A percentile compares a stretch with the other conserved stretches of the same genome.
Evolutionary conservation across 1,139 yeast species (phyloP).

Genomic region (Groenewaldozyma auringiensis): DNA sequence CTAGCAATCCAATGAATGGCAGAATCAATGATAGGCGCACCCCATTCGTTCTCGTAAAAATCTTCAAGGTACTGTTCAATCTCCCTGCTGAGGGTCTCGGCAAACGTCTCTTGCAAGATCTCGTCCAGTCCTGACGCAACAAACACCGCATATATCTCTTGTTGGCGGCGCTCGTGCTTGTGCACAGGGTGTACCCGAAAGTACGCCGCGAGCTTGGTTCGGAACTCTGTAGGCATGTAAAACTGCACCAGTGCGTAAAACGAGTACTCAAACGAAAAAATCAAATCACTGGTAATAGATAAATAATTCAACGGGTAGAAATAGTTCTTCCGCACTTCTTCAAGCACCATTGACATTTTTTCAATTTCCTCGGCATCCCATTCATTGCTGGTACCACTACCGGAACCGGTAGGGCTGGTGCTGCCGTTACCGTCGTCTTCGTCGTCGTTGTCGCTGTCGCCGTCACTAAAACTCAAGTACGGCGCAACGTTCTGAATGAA

Average conservation of each 20-base stretch:
- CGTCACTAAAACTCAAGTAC: conserved; percentile 8
- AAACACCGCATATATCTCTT: conserved; percentile 8
- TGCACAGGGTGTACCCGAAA: conserved; percentile 12
- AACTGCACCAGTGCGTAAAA: conserved; percentile 18
- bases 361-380: conserved; percentile 9
- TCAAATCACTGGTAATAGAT: conserved; percentile 4
- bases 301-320: conserved; percentile 17
- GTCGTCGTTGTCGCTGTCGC: neutral
- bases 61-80: conserved; percentile 8
- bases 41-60: conserved; percentile 15
- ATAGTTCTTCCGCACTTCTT: conserved; percentile 20
- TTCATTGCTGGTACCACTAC: conserved; percentile 1
- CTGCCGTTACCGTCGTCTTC: no score
- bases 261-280: conserved; percentile 13
- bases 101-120: conserved; percentile 12
- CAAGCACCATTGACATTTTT: conserved; percentile 12
- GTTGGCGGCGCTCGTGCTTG: conserved; percentile 5
- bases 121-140: conserved; percentile 11
- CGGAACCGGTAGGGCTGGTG: no score
- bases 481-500: conserved; percentile 19
- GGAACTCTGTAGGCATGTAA: conserved; percentile 14
- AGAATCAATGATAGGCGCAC: conserved; percentile 14
- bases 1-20: conserved; percentile 14
- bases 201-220: conserved; percentile 8
- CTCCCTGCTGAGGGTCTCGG: conserved; percentile 10